Base-by-base conservation (phyloP, 306 rosid genomes). In the Psophocarpus tetragonolobus region DNA sequence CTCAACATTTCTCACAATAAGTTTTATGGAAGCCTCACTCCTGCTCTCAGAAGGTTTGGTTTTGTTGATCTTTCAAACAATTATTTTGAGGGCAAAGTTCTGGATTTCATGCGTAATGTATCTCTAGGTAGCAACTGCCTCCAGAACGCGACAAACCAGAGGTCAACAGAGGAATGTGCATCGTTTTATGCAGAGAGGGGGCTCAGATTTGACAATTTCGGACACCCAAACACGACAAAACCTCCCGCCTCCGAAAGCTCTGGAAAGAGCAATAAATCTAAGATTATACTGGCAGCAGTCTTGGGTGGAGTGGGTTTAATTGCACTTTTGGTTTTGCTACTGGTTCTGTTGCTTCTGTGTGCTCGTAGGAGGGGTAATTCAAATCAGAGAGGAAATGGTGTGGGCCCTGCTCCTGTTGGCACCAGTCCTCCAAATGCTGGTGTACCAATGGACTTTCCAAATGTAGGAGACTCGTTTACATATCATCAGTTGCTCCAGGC, bases 401-500 rank as follows among this genome's bases (percentile, higher is more conserved):
- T 77, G 73, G 95, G 92, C 51, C 84, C 91, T 58, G 91, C 84
- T 73, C 86, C 91, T 14, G 50, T 85, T 24, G 82, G 86, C 69
- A 79, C 84, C 23, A 54, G 85, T 50, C 87, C 88, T 65, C 81
- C 88, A 3, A 86, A 87, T 42, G 85, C 90, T 3, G 87, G 84
- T 68, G 89, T 73, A 50, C 57, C 84, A 3, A 50, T 88, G 1
- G 77, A 91, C 82, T 87, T 85, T 81, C 54, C 93, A 32, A 89
- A 83, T 65, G 60, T 86, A 20, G 97, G 98, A 75, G 96, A 92
- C 53, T 85, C 89, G 12, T 89, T 89, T 82, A 80, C 94, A 30
- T 88, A 87, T 74, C 91, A 88, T 74, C 91, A 92, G 82, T 79
- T 95, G 76, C 96, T 92, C 76, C 91, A 86, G 85, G 97, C 98